A percentile compares a stretch with the other conserved stretches of the same genome.
Conservation (phyloP, 1,284 basidiomycete genomes). For the Pholiota adiposa region DNA sequence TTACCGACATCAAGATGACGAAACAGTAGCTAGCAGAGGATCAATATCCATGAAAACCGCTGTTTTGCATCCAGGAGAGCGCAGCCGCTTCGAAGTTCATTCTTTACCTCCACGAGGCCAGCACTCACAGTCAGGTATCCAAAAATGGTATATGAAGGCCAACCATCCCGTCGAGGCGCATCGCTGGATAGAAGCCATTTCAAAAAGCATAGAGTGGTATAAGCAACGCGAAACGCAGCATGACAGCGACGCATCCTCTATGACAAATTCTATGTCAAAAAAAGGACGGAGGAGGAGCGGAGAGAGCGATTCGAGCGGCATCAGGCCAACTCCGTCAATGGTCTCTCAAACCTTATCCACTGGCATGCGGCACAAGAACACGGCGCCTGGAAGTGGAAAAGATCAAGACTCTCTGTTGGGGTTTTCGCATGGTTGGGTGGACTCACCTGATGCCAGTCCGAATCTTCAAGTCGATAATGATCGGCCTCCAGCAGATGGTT, state of each 20-base stretch:
- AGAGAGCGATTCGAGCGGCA: slow-evolving; percentile 36
- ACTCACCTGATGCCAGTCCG: slow-evolving; percentile 16
- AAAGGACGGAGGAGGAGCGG: slow-evolving; percentile 30
- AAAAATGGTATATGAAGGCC: slow-evolving; percentile 92
- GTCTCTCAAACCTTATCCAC: slow-evolving; percentile 24
- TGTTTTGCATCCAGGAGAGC: slow-evolving; percentile 57
- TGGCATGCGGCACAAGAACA: slow-evolving; percentile 25
- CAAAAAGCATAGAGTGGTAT: slow-evolving; percentile 74
- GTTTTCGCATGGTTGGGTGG: slow-evolving; percentile 11
- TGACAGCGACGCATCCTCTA: slow-evolving; percentile 35
- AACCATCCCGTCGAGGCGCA: slow-evolving; percentile 89
- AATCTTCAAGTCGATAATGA: slow-evolving; percentile 17
- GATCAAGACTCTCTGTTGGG: slow-evolving; percentile 13
- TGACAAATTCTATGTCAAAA: slow-evolving; percentile 18
- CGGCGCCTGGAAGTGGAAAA: not conserved
- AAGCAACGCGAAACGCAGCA: slow-evolving; percentile 27
- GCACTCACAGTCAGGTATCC: slow-evolving; percentile 36
- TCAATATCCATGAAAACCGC: slow-evolving; percentile 90
- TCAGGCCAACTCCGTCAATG: slow-evolving; percentile 25
- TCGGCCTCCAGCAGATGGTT: slow-evolving; percentile 12
- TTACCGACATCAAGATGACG: slow-evolving; percentile 92
- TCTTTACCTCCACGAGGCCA: slow-evolving; percentile 58
- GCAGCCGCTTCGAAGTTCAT: slow-evolving; percentile 84
- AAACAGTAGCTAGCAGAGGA: slow-evolving; percentile 85
- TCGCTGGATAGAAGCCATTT: slow-evolving; percentile 83